These are phyloP conservation scores for Plasmopara viticola DNA, from an alignment of 352 stramenopile genomes.

Conservation along the genomic window DNA sequence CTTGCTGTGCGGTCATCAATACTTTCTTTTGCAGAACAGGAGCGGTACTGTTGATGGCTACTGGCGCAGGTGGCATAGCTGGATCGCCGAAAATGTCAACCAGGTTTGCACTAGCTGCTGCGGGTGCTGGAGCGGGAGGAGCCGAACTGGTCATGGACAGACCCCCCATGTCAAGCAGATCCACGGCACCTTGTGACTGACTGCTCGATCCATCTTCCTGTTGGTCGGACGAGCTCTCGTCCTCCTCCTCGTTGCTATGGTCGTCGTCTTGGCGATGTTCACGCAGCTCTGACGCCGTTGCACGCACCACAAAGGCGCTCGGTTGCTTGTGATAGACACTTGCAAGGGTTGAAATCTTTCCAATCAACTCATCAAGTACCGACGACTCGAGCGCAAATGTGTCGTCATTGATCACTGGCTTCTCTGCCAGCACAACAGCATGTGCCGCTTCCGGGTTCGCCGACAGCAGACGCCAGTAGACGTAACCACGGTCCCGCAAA, in stretches of 20 bases:
- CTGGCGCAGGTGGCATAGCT: slow-evolving; percentile 27
- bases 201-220: slow-evolving; percentile 36
- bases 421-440: slow-evolving; percentile 96
- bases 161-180: slow-evolving; percentile 82
- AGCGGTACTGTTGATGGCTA: slow-evolving; percentile 8
- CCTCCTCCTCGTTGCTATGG: slow-evolving; percentile 61
- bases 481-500: slow-evolving; percentile 96
- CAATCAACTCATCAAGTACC: slow-evolving; percentile 95
- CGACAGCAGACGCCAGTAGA: slow-evolving; percentile 99
- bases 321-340: slow-evolving; percentile 98
- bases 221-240: slow-evolving; percentile 54
- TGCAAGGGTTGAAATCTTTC: slow-evolving; percentile 96
- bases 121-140: slow-evolving; percentile 28
- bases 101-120: slow-evolving; percentile 32
- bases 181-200: slow-evolving; percentile 35
- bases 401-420: slow-evolving; percentile 99
- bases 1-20: slow-evolving; percentile 68
- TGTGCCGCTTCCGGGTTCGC: slow-evolving; percentile 97
- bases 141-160: slow-evolving; percentile 64
- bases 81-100: slow-evolving; percentile 83
- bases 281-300: slow-evolving; percentile 66
- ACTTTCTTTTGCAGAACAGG: slow-evolving; percentile 53
- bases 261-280: slow-evolving; percentile 66
- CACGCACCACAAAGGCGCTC: slow-evolving; percentile 78
- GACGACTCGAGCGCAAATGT: slow-evolving; percentile 93